A percentile compares a stretch with the other conserved stretches of the same genome.
phyloP scores from a whole-genome alignment of 306 rosid genomes.

The Quercus dentata region DNA sequence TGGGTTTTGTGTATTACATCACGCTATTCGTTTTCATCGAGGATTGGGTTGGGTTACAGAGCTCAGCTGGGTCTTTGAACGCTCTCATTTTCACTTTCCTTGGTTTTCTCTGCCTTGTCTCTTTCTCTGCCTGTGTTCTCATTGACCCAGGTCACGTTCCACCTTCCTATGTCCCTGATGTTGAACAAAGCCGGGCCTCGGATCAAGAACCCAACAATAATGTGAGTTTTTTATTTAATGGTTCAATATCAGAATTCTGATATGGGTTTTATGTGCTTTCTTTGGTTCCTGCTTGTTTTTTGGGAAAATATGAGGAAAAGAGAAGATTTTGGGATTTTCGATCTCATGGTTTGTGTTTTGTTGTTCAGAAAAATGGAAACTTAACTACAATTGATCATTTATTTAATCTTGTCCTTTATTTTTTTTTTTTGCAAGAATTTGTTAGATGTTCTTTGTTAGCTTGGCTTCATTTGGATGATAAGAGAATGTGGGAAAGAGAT shows the following conservation, averaged over 20 bases:
- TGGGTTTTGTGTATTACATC: conserved; percentile 49
- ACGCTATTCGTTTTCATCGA: conserved; percentile 69
- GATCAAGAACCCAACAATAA: conserved; percentile 38
- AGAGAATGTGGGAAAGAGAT: not conserved
- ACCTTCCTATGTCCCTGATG: conserved; percentile 74
- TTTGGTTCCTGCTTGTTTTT: conserved; percentile 4
- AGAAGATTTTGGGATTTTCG: not conserved
- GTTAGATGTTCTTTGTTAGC: not conserved
- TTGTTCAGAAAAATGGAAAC: not conserved
- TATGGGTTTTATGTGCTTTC: conserved; percentile 10
- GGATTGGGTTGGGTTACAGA: conserved; percentile 64
- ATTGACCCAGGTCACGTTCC: conserved; percentile 76
- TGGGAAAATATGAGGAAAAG: not conserved
- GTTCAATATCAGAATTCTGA: not conserved
- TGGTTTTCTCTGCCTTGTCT: conserved; percentile 55
- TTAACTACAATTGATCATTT: not conserved
- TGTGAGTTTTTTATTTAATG: conserved; percentile 37
- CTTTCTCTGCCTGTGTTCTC: conserved; percentile 68
- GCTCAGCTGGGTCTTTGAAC: conserved; percentile 64
- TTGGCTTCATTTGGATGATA: not conserved
- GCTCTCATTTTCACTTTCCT: conserved; percentile 48
- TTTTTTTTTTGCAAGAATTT: not conserved
- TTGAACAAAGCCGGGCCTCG: conserved; percentile 39
- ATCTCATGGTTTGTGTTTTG: conserved; percentile 14
- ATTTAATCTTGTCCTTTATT: not conserved